Base-by-base conservation (phyloP, 192 early-diverging fungal species). In the Backusella sp. region DNA sequence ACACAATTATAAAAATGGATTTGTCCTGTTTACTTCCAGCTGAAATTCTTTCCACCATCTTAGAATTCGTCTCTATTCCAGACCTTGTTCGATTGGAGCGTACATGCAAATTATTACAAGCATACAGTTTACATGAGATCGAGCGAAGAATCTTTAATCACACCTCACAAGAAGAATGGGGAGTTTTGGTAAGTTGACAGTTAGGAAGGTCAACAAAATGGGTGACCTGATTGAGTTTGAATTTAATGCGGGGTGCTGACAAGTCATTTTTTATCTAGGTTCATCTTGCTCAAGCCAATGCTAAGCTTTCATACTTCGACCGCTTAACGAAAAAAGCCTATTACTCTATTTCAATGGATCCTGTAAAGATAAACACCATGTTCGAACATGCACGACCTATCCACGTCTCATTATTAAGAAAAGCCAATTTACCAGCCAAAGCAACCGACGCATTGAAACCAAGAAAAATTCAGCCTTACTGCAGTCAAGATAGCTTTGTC, bases 331-430 rank as follows among this genome's bases (percentile, higher is more conserved):
- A 77, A 23, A 76, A 66, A 28, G 72, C 73, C 32, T 32, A 66
- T 32, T 81, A 76, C 17, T 68, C 62, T 4, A 68, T 81, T 39
- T 46, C 71, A 1, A 81, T 81, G 79, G 72, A 76, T 19, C 79
- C 79, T 65, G n/a, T 81, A 6, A 52, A 73, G 23, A 81, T 81
- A 19, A 71, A 72, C 0, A 65, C 76, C n/a, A 77, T 76, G 71
- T 81, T 69, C 23, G 79, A 81, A 35, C 79, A 81, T 62, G 30
- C 56, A 42, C 72, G 79, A 56, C 75, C 73, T 21, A 76, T 81
- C 5, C 74, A 81, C 19, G 76, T 75, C 30, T 72, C 77, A 39
- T 68, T 77, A n/a, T 36, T 81, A 36, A 37, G 56, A 35, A 39
- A 70, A 19, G 37, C 39, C 17, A 36, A 37, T 23, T 26, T 62